Base-by-base conservation (phyloP, 305 asterid genomes). In the Fraxinus paxiana region DNA sequence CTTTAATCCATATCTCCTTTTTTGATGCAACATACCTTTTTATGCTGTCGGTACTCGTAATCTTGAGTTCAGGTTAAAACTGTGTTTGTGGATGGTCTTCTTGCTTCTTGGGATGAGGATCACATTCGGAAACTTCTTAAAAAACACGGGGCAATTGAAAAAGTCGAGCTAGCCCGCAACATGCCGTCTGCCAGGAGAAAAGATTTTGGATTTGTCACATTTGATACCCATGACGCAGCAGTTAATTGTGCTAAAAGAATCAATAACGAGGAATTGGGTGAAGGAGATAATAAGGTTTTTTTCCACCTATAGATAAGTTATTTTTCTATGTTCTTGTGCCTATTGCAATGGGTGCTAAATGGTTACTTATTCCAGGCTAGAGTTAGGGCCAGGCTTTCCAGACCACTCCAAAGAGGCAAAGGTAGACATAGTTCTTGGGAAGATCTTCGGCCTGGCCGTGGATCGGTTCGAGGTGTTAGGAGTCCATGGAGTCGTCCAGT, bases 141-240 rank as follows among this genome's bases (percentile, higher is more conserved):
- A 81, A 69, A 82, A 37, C 94, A 91, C 85, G 98, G 98, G 37
- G 86, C 88, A 77, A 86, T 94, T 83, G 98, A 91, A 87, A 96
- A 94, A 70, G 91, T 94, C 86, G 98, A 96, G 91, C 97, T 96
- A 84, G 98, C 98, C 46, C 92, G 98, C 74, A 94, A 96, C 83
- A 96, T 93, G 98, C 98, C 98, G 74, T 92, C 98, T 17, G 99
- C 99, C 61, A 91, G 92, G 93, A 90, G 99, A 87, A 96, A 90
- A 88, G 99, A 96, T 86, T 96, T 94, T 75, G 99, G 99, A 79
- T 96, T 96, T 78, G 97, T 96, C 41, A 91, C 98, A 9, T 96
- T 94, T 78, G 92, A 85, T 81, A 83, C 91, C 77, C 99, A 96
- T 84, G 98, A 94, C 73, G 93, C 98, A 38, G 99, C 99, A 31